Conservation (phyloP, 306 rosid genomes). For the Citrullus colocynthis region DNA sequence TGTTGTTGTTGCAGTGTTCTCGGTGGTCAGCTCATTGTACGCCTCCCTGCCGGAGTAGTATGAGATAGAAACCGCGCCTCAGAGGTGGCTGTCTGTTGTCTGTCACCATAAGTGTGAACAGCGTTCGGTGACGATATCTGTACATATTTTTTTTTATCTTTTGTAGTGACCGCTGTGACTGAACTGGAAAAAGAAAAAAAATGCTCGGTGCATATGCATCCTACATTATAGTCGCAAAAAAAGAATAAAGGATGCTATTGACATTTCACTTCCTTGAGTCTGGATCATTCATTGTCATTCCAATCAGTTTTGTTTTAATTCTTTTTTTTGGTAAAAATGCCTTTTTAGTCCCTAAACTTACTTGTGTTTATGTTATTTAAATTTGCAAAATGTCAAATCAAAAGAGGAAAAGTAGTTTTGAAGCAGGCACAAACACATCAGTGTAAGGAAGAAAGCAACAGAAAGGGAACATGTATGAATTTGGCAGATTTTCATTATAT, state of each 20-base stretch:
- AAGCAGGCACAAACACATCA: no score
- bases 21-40: constrained; percentile 57
- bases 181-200: neutral
- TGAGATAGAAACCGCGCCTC: neutral
- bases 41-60: constrained; percentile 68
- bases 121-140: neutral
- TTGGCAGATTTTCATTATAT: no score
- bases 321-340: neutral
- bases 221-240: neutral
- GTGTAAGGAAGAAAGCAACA: no score
- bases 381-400: no score
- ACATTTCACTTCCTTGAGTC: neutral
- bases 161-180: neutral
- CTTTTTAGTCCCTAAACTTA: neutral
- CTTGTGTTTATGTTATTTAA: no score
- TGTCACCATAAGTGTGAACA: neutral
- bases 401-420: no score
- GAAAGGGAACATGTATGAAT: no score
- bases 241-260: constrained; percentile 1
- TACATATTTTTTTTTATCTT: neutral
- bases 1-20: constrained; percentile 37
- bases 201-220: neutral
- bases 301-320: neutral
- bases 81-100: neutral
- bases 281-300: neutral